These are phyloP conservation scores for Podaxis mareebaensis DNA, from an alignment of 768 basidiomycete species.

Conservation along the genomic window DNA sequence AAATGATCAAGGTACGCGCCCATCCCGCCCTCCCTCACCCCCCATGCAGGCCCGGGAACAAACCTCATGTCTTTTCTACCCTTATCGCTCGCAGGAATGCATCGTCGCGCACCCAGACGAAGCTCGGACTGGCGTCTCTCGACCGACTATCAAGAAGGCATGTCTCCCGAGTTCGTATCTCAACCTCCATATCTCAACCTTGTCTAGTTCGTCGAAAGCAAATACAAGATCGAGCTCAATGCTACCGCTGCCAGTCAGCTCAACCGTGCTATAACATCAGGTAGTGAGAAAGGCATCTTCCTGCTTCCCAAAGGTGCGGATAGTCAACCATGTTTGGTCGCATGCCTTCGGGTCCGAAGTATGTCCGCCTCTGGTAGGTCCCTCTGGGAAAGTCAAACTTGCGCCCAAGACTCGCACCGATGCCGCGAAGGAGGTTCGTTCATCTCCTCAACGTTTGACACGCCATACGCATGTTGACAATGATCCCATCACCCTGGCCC, in stretches of 20 bases:
- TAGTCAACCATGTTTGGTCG: slow-evolving; percentile 4
- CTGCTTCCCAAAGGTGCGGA: slow-evolving; percentile 49
- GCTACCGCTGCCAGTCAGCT: slow-evolving; percentile 74
- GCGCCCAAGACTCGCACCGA: slow-evolving; percentile 64
- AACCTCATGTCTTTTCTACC: slow-evolving; percentile 35
- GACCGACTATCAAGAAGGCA: slow-evolving; percentile 81
- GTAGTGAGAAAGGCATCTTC: slow-evolving; percentile 49
- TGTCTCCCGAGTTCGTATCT: slow-evolving; percentile 19
- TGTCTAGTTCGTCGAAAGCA: slow-evolving; percentile 74
- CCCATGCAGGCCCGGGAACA: slow-evolving; percentile 13
- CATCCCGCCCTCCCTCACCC: slow-evolving; percentile 16
- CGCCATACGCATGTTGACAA: slow-evolving; percentile 15
- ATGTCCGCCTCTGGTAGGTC: slow-evolving; percentile 28
- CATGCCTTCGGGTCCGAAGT: background rate
- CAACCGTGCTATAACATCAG: slow-evolving; percentile 72
- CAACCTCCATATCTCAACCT: slow-evolving; percentile 18
- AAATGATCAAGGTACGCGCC: slow-evolving; percentile 73
- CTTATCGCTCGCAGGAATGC: slow-evolving; percentile 52
- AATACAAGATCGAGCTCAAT: slow-evolving; percentile 78
- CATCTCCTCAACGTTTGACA: slow-evolving; percentile 2
- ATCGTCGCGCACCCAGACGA: slow-evolving; percentile 73
- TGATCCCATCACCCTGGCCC: slow-evolving; percentile 17
- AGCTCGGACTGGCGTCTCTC: slow-evolving; percentile 73
- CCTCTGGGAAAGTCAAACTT: slow-evolving; percentile 55
- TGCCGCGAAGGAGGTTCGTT: slow-evolving; percentile 51